Percentiles rank a stretch among this genome's conserved stretches.
Evolutionary conservation across 1,284 basidiomycete genomes (phyloP).

Genomic region (Bondarzewia mesenterica): DNA sequence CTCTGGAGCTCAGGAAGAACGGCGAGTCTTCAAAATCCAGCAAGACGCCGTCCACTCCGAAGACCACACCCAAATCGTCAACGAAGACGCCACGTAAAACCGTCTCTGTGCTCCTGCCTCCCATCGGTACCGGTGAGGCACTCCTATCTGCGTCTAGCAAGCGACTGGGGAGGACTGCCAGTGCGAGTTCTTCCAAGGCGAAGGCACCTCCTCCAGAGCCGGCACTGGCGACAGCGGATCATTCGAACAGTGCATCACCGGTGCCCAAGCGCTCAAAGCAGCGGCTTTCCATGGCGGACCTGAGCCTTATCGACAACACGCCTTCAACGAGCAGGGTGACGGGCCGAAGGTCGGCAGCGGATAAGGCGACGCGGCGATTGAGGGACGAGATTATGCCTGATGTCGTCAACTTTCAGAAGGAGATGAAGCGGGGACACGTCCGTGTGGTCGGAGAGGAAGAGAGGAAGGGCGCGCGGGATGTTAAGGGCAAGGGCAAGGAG

Average conservation of each 20-base stretch:
- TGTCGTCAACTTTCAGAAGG: constrained; percentile 56
- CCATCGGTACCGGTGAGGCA: constrained; percentile 10
- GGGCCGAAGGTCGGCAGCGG: constrained; percentile 53
- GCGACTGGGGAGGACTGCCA: not conserved
- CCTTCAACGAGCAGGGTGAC: constrained; percentile 15
- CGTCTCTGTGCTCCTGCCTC: constrained; percentile 20
- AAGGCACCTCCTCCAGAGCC: not conserved
- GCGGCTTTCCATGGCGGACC: constrained; percentile 4
- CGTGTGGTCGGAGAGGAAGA: constrained; percentile 20
- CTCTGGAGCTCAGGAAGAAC: not conserved
- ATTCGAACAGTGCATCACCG: not conserved
- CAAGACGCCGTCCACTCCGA: constrained; percentile 7
- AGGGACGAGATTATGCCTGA: constrained; percentile 72
- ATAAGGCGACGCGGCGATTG: constrained; percentile 52
- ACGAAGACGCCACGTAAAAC: constrained; percentile 4
- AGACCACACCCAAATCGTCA: not conserved
- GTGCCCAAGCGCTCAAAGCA: not conserved
- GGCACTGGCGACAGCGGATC: not conserved
- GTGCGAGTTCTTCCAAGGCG: not conserved
- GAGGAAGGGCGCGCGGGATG: constrained; percentile 21
- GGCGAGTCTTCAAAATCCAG: not conserved
- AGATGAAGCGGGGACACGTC: constrained; percentile 40
- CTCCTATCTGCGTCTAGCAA: not conserved
- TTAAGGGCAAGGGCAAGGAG: constrained; percentile 26
- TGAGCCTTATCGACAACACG: constrained; percentile 2